phyloP scores from a whole-genome alignment of 495 filamentous ascomycete genomes.

The Monascus purpureus region DNA sequence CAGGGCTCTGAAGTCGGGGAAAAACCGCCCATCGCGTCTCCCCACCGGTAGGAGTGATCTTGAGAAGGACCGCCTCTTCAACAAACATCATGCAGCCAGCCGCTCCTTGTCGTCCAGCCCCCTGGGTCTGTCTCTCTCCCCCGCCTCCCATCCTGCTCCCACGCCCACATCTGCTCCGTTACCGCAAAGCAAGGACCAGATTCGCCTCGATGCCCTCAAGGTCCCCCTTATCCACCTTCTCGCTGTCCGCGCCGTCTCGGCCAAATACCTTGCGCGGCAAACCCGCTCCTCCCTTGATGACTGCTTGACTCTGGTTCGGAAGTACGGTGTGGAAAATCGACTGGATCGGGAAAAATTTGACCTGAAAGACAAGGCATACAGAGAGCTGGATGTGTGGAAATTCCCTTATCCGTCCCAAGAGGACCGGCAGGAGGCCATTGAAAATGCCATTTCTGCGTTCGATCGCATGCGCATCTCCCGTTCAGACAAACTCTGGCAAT shows the following conservation, averaged over 20 bases:
- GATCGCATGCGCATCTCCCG: conserved; percentile 63
- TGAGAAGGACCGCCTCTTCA: conserved; percentile 32
- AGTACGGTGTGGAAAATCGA: conserved; percentile 43
- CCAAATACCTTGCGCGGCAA: conserved; percentile 41
- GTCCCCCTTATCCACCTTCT: conserved; percentile 60
- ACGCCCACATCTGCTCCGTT: conserved; percentile 35
- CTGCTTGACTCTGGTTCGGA: conserved; percentile 40
- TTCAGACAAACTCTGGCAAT: conserved; percentile 68
- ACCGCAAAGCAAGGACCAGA: conserved; percentile 38
- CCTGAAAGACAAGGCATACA: conserved; percentile 57
- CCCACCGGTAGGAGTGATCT: conserved; percentile 24
- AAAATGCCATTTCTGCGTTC: conserved; percentile 69
- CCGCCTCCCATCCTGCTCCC: conserved; percentile 18
- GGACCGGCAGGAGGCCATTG: conserved; percentile 66
- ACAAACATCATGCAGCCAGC: conserved; percentile 19
- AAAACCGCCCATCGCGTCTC: conserved; percentile 14
- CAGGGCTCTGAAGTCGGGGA: conserved; percentile 19
- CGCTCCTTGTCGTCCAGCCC: conserved; percentile 55
- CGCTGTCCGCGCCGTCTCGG: conserved; percentile 45
- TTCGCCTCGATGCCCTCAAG: conserved; percentile 37
- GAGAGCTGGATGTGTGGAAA: conserved; percentile 70
- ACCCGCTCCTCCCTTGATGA: conserved; percentile 42
- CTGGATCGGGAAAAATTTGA: conserved; percentile 49
- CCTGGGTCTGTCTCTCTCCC: conserved; percentile 35
- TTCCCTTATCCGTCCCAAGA: conserved; percentile 53